A percentile compares a stretch with the other conserved stretches of the same genome.
Evolutionary conservation across 352 stramenopile genomes (phyloP).

Genomic region (Labyrinthula sp.): DNA sequence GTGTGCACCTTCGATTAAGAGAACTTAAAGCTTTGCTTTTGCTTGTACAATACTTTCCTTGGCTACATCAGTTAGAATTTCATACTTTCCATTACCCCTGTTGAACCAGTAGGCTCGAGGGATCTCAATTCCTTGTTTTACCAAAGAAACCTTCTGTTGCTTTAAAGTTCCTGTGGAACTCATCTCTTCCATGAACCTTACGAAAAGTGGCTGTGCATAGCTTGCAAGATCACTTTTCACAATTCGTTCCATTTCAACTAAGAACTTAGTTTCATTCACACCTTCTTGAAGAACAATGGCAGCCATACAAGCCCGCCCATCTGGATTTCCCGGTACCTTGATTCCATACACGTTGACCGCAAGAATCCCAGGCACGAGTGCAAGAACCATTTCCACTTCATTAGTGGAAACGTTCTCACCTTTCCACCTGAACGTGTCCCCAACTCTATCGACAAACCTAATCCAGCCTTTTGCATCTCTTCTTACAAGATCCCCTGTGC

Average conservation of each 20-base stretch:
- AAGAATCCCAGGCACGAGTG: constrained; percentile 45
- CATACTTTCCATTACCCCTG: constrained; percentile 6
- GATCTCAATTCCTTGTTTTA: constrained; percentile 40
- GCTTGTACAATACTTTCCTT: no score
- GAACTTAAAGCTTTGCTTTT: no score
- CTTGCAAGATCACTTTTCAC: constrained; percentile 30
- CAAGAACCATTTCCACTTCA: constrained; percentile 54
- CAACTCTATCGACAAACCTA: constrained; percentile 66
- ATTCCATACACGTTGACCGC: constrained; percentile 37
- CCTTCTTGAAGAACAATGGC: constrained; percentile 37
- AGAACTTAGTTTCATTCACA: constrained; percentile 16
- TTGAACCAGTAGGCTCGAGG: constrained; percentile 13
- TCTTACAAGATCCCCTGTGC: constrained; percentile 59
- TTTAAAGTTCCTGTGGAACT: constrained; percentile 68
- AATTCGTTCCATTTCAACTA: constrained; percentile 30
- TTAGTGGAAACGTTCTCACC: constrained; percentile 70
- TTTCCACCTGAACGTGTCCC: constrained; percentile 75
- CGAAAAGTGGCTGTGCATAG: constrained; percentile 56
- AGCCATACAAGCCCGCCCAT: constrained; percentile 56
- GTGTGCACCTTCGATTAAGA: no score
- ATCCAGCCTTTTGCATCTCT: constrained; percentile 48
- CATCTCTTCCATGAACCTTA: constrained; percentile 49
- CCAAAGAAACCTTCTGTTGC: constrained; percentile 60
- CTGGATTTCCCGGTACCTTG: constrained; percentile 4
- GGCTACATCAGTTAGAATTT: no score